Evolutionary conservation across 2,329 filamentous ascomycete species (phyloP).

Genomic region (Cladorrhinum sp.): DNA sequence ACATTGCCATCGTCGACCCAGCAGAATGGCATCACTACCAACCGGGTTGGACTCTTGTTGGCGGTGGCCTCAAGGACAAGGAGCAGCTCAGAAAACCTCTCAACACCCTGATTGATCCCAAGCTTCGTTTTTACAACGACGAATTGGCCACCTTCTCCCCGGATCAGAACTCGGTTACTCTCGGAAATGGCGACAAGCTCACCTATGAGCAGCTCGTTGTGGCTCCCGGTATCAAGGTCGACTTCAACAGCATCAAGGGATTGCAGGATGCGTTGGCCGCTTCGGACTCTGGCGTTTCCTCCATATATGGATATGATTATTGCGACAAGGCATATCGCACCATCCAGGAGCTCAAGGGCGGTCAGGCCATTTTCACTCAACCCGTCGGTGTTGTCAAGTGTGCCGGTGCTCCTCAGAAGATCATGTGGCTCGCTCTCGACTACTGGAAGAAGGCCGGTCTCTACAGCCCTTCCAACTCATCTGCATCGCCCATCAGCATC

Average conservation of each 20-base stretch:
- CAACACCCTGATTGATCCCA: constrained; percentile 52
- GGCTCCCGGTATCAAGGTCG: constrained; percentile 53
- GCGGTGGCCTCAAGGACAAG: constrained; percentile 62
- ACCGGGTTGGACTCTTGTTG: constrained; percentile 67
- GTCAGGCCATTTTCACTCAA: constrained; percentile 57
- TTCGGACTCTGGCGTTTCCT: constrained; percentile 46
- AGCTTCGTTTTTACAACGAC: constrained; percentile 58
- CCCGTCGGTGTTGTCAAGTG: constrained; percentile 58
- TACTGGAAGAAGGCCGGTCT: constrained; percentile 54
- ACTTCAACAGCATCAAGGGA: constrained; percentile 51
- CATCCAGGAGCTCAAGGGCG: constrained; percentile 46
- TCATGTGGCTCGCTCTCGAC: constrained; percentile 60
- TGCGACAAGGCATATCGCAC: constrained; percentile 51
- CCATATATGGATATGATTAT: constrained; percentile 56
- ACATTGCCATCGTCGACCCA: constrained; percentile 64
- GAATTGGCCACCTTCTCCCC: constrained; percentile 51
- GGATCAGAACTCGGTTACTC: constrained; percentile 53
- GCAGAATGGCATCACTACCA: constrained; percentile 64
- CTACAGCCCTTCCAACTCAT: constrained; percentile 42
- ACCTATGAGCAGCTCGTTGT: constrained; percentile 64
- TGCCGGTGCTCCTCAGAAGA: constrained; percentile 59
- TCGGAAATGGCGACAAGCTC: constrained; percentile 53
- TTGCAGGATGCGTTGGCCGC: constrained; percentile 54
- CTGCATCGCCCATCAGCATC: constrained; percentile 47
- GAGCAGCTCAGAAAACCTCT: constrained; percentile 54